Percentiles rank a stretch among this genome's conserved stretches.
Conservation (phyloP, 2,329 filamentous ascomycete species). For the Fusarium illudens region DNA sequence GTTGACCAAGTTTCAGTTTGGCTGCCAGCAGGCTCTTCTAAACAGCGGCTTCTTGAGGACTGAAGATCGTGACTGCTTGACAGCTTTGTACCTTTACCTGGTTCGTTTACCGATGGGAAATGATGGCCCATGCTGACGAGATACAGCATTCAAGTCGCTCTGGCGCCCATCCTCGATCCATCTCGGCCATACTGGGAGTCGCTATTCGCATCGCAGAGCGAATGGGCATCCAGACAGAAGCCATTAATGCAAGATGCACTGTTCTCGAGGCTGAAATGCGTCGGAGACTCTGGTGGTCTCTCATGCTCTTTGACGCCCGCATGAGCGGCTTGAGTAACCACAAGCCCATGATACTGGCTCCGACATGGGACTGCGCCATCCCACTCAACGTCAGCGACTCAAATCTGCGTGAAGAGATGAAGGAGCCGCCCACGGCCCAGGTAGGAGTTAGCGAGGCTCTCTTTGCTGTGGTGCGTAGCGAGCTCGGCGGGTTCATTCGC, state of each 20-base stretch:
- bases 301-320: slow-evolving; percentile 65
- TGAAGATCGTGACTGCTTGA: slow-evolving; percentile 61
- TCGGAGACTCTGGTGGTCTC: slow-evolving; percentile 69
- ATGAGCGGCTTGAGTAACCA: slow-evolving; percentile 60
- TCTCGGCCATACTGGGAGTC: slow-evolving; percentile 61
- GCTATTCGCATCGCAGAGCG: slow-evolving; percentile 65
- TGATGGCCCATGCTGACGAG: not conserved
- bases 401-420: slow-evolving; percentile 55
- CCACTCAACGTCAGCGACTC: slow-evolving; percentile 57
- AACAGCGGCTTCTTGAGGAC: slow-evolving; percentile 61
- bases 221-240: slow-evolving; percentile 64
- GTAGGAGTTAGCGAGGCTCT: slow-evolving; percentile 52
- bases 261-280: slow-evolving; percentile 66
- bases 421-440: slow-evolving; percentile 41
- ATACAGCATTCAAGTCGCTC: slow-evolving; percentile 57
- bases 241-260: slow-evolving; percentile 34
- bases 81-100: slow-evolving; percentile 66
- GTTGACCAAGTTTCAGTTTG: slow-evolving; percentile 55
- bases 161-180: slow-evolving; percentile 56
- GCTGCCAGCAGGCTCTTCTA: slow-evolving; percentile 61
- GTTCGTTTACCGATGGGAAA: slow-evolving; percentile 46
- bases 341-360: slow-evolving; percentile 42
- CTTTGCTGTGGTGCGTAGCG: slow-evolving; percentile 52
- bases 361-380: slow-evolving; percentile 53
- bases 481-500: slow-evolving; percentile 51